These are phyloP conservation scores for Candida glucosophila DNA, from an alignment of 1,139 yeast genomes.

Conservation along the genomic window DNA sequence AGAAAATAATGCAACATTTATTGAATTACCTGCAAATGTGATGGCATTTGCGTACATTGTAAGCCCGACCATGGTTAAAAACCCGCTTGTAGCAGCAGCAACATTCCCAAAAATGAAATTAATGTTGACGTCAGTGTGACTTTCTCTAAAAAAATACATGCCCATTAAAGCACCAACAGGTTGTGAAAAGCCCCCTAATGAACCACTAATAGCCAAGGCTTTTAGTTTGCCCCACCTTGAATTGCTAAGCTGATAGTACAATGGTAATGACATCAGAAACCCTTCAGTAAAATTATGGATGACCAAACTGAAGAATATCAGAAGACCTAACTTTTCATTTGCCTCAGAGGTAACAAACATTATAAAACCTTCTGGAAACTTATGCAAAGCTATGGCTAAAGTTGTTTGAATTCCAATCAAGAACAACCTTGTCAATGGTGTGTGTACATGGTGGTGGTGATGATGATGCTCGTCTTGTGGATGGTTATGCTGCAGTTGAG, in stretches of 20 bases:
- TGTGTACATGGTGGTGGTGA: constrained; percentile 68
- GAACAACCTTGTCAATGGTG: constrained; percentile 67
- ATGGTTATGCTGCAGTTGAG: not conserved
- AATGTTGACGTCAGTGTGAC: constrained; percentile 19
- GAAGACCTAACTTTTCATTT: constrained; percentile 62
- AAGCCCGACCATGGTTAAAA: constrained; percentile 67
- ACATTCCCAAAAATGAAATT: constrained; percentile 60
- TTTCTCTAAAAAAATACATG: constrained; percentile 40
- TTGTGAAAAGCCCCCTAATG: constrained; percentile 78
- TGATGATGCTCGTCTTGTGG: too few relatives aligned
- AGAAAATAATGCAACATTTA: constrained; percentile 46
- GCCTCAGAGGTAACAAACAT: constrained; percentile 76
- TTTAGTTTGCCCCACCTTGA: constrained; percentile 37
- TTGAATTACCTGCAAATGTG: constrained; percentile 52
- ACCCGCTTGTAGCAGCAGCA: constrained; percentile 75
- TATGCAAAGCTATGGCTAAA: constrained; percentile 79
- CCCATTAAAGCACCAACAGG: constrained; percentile 86
- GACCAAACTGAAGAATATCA: constrained; percentile 75
- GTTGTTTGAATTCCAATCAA: constrained; percentile 89
- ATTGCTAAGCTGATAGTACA: constrained; percentile 44
- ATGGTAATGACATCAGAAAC: constrained; percentile 85
- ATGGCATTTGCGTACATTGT: constrained; percentile 82
- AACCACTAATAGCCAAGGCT: constrained; percentile 57
- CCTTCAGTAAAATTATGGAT: constrained; percentile 96
- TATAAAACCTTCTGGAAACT: constrained; percentile 91